Percentiles rank a stretch among this genome's conserved stretches.
Conservation (phyloP, 192 early-diverging fungal species). For the Coemansia sp. region DNA sequence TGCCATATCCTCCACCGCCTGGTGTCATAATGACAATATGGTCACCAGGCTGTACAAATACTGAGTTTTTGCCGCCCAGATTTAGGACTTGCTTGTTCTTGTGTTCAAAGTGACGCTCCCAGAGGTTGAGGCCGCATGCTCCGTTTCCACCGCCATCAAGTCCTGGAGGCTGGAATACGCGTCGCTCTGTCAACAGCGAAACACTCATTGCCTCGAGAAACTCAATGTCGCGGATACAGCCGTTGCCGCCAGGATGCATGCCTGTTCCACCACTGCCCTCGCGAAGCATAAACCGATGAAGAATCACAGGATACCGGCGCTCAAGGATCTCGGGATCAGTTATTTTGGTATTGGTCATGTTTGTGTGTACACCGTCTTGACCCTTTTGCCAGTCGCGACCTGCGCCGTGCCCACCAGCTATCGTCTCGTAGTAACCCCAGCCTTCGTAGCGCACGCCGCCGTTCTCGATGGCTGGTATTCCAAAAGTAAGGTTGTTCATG, state of each 20-base stretch:
- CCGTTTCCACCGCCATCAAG: slow-evolving; percentile 77
- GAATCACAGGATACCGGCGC: slow-evolving; percentile 84
- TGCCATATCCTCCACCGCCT: slow-evolving; percentile 84
- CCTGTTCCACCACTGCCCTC: slow-evolving; percentile 78
- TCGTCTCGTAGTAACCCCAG: slow-evolving; percentile 98
- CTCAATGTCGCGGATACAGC: slow-evolving; percentile 91
- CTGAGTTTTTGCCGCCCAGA: slow-evolving; percentile 88
- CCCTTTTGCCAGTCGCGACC: slow-evolving; percentile 87
- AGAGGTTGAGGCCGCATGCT: slow-evolving; percentile 70
- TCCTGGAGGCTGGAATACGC: slow-evolving; percentile 88
- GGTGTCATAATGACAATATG: slow-evolving; percentile 83
- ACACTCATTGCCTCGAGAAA: slow-evolving; percentile 85
- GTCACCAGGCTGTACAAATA: slow-evolving; percentile 75
- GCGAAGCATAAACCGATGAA: slow-evolving; percentile 81
- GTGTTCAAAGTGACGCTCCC: slow-evolving; percentile 58
- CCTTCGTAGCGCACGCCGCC: slow-evolving; percentile 58
- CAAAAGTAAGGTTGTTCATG: slow-evolving; percentile 98
- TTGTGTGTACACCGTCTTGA: slow-evolving; percentile 72
- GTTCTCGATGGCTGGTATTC: slow-evolving; percentile 51
- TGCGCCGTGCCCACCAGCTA: slow-evolving; percentile 83
- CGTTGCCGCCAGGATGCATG: slow-evolving; percentile 77
- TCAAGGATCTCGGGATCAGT: slow-evolving; percentile 97
- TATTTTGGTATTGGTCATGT: slow-evolving; percentile 98
- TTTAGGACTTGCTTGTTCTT: slow-evolving; percentile 53
- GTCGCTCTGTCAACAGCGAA: slow-evolving; percentile 87